phyloP scores from a whole-genome alignment of 2,329 filamentous ascomycete species.

The Claviceps sorghi region DNA sequence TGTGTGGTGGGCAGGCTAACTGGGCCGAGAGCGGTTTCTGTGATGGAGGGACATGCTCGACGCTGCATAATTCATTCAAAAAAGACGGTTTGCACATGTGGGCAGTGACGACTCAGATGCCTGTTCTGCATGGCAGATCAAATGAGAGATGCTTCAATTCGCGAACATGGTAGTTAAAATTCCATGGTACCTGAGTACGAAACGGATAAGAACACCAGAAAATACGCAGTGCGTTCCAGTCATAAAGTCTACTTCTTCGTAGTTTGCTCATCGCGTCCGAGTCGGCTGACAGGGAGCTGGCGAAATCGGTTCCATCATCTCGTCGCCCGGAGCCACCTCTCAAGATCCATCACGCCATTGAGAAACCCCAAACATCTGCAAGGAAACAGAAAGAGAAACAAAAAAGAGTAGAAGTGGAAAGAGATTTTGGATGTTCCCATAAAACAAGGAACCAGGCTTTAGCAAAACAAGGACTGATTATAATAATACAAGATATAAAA shows the following conservation, averaged over 20 bases:
- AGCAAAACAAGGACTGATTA: not conserved
- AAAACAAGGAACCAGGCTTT: not conserved
- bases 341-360: not conserved
- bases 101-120: too few species aligned
- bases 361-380: not conserved
- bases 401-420: not conserved
- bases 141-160: constrained; percentile 4
- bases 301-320: not conserved
- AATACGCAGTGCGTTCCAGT: not conserved
- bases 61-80: too few species aligned
- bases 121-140: not conserved
- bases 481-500: not conserved
- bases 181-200: not conserved
- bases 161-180: not conserved
- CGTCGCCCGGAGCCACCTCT: not conserved
- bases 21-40: not conserved
- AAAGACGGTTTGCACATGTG: too few species aligned
- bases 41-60: too few species aligned
- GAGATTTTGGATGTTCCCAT: not conserved
- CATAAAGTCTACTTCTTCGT: constrained; percentile 5
- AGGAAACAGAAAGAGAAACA: too few species aligned
- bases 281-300: not conserved
- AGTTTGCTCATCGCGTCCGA: not conserved
- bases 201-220: not conserved
- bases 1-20: not conserved